Conservation (phyloP, 768 basidiomycete genomes). For the Hygrophoropsis aurantiaca region DNA sequence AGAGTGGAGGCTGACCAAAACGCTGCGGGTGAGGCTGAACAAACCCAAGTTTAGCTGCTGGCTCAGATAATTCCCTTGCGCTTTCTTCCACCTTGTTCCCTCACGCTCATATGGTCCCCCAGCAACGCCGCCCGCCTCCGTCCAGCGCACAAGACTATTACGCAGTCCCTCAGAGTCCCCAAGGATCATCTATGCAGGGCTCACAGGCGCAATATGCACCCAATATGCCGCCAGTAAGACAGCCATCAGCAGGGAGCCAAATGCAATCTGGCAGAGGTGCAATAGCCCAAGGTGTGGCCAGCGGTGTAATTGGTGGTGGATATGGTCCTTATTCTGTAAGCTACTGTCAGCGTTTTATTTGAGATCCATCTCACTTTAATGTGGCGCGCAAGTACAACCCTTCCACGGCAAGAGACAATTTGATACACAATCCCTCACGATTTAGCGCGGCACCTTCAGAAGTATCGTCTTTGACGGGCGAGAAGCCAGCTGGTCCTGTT, state of each 20-base stretch:
- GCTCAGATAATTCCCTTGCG: conserved; percentile 8
- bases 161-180: conserved; percentile 65
- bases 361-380: conserved; percentile 4
- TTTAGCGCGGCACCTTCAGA: conserved; percentile 60
- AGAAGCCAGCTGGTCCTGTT: conserved; percentile 32
- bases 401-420: conserved; percentile 36
- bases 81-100: conserved; percentile 8
- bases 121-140: conserved; percentile 41
- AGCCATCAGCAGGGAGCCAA: conserved; percentile 26
- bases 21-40: background rate
- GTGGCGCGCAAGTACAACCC: conserved; percentile 53
- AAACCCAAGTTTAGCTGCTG: conserved; percentile 26
- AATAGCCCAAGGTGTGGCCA: conserved; percentile 77
- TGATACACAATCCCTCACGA: conserved; percentile 47
- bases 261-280: conserved; percentile 45
- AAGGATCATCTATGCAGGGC: conserved; percentile 33
- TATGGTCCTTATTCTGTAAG: conserved; percentile 89
- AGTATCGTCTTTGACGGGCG: conserved; percentile 36
- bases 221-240: conserved; percentile 23
- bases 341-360: conserved; percentile 8
- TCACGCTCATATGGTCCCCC: conserved; percentile 28
- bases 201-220: conserved; percentile 19
- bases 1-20: conserved; percentile 2
- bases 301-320: conserved; percentile 71
- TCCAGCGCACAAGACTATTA: conserved; percentile 56